These are phyloP conservation scores for Arxiozyma slooffiae DNA, from an alignment of 1,139 yeast genomes.

Conservation along the genomic window DNA sequence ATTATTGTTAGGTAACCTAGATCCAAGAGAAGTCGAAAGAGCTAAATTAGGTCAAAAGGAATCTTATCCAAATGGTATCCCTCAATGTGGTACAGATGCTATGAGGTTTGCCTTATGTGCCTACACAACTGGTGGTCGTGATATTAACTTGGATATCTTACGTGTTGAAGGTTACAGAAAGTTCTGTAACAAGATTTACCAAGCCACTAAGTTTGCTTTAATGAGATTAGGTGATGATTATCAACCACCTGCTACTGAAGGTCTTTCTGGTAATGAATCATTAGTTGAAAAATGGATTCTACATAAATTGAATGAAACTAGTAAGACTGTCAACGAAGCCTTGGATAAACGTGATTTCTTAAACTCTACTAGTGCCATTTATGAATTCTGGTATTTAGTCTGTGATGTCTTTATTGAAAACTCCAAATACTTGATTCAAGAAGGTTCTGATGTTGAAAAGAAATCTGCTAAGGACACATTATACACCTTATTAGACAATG, in stretches of 20 bases:
- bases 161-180: constrained; percentile 98
- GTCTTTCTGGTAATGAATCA: constrained; percentile 69
- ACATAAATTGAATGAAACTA: constrained; percentile 67
- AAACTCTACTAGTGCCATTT: constrained; percentile 76
- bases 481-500: constrained; percentile 86
- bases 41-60: constrained; percentile 83
- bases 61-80: constrained; percentile 94
- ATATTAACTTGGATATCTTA: constrained; percentile 87
- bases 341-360: constrained; percentile 82
- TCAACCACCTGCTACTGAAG: constrained; percentile 58
- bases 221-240: constrained; percentile 88
- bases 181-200: constrained; percentile 98
- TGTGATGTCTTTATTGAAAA: constrained; percentile 98
- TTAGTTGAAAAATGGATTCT: constrained; percentile 95
- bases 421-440: constrained; percentile 84
- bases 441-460: constrained; percentile 77
- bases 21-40: constrained; percentile 75
- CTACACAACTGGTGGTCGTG: constrained; percentile 97
- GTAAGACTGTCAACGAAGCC: constrained; percentile 53
- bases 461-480: constrained; percentile 88
- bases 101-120: constrained; percentile 97
- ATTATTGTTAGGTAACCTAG: constrained; percentile 72
- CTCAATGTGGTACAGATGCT: constrained; percentile 99
- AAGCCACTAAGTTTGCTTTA: constrained; percentile 93
- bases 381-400: constrained; percentile 89